A percentile compares a stretch with the other conserved stretches of the same genome.
These are phyloP conservation scores for Aegilops longissima DNA, from an alignment of 176 grass and related monocot species.

Conservation along the genomic window DNA sequence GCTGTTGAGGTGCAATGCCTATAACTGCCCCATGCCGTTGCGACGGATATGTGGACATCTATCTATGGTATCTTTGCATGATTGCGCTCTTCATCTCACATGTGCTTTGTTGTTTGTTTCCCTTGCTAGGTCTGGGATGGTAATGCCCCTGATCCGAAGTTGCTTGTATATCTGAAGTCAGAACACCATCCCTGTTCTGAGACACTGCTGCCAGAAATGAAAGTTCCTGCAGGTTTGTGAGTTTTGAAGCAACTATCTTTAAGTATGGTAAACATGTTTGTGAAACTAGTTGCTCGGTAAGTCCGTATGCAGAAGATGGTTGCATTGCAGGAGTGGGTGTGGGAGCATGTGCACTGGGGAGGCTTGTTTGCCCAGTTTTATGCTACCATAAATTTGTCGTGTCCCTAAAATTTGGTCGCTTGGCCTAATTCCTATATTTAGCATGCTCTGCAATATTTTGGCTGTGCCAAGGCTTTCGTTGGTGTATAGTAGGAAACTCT, in stretches of 20 bases:
- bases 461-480: background rate
- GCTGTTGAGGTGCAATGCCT: constrained; percentile 49
- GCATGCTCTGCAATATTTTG: background rate
- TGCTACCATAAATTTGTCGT: background rate
- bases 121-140: constrained; percentile 66
- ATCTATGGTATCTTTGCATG: too few species aligned
- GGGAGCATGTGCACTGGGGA: background rate
- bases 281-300: background rate
- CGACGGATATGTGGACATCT: background rate
- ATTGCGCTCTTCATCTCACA: background rate
- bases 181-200: constrained; percentile 67
- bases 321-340: constrained; percentile 14
- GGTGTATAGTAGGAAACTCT: background rate
- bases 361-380: background rate
- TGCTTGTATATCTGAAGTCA: constrained; percentile 56
- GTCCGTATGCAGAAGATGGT: background rate
- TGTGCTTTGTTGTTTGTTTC: background rate
- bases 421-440: background rate
- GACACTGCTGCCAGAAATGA: constrained; percentile 69
- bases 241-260: background rate
- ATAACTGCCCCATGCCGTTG: background rate
- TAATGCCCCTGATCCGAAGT: constrained; percentile 55
- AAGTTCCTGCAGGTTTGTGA: constrained; percentile 67
- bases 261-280: background rate
- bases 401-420: background rate